Conservation (phyloP, 108 stramenopile genomes). For the Seminavis robusta region DNA sequence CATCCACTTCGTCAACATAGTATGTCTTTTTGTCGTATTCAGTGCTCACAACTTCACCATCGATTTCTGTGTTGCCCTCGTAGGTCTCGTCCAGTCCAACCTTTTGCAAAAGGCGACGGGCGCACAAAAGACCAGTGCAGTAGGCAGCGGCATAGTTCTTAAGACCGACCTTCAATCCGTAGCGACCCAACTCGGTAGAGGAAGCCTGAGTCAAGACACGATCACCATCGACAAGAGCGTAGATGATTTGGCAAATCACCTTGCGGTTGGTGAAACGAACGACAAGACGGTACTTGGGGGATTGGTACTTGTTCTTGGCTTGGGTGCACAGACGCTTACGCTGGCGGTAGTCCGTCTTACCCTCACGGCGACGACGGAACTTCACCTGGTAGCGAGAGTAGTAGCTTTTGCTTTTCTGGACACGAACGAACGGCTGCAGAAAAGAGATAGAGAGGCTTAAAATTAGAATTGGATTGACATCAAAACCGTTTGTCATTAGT, state of each 20-base stretch:
- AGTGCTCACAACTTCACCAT: slow-evolving; percentile 82
- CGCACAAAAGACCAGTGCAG: slow-evolving; percentile 97
- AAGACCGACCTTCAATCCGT: slow-evolving; percentile 93
- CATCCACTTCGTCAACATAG: slow-evolving; percentile 98
- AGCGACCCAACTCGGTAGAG: slow-evolving; percentile 92
- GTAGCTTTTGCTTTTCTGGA: slow-evolving; percentile 95
- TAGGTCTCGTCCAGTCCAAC: slow-evolving; percentile 95
- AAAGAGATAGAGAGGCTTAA: not conserved
- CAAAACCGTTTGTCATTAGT: not conserved
- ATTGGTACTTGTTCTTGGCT: slow-evolving; percentile 99
- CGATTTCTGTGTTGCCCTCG: slow-evolving; percentile 87
- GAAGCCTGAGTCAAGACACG: slow-evolving; percentile 83
- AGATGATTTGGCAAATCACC: slow-evolving; percentile 96
- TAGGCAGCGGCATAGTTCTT: slow-evolving; percentile 99
- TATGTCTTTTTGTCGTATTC: slow-evolving; percentile 91
- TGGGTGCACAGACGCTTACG: slow-evolving; percentile 95
- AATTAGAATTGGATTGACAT: not conserved
- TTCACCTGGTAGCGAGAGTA: slow-evolving; percentile 99
- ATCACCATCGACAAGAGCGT: slow-evolving; percentile 95
- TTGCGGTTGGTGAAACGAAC: slow-evolving; percentile 93
- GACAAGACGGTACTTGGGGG: slow-evolving; percentile 98
- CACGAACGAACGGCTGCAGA: slow-evolving; percentile 85
- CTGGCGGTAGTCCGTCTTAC: slow-evolving; percentile 99
- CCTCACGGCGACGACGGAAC: slow-evolving; percentile 98
- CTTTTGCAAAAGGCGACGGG: slow-evolving; percentile 94